Evolutionary conservation across 345 rosid genomes (phyloP), one percentile per base, ranked within the genome.

Genomic region (Moricandia arvensis): DNA sequence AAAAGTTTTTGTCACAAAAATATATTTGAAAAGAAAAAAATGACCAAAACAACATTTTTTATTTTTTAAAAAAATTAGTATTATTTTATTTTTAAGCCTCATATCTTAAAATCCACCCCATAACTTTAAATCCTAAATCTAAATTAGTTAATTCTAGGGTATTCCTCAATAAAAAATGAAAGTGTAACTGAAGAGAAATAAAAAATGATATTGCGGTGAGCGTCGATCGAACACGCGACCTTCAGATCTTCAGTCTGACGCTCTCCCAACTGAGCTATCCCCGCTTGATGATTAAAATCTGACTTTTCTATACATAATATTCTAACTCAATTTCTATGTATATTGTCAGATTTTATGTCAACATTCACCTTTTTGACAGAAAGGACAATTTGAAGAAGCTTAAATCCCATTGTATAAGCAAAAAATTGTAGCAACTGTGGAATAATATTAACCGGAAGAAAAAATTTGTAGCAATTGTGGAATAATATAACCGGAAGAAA

Each of bases 181-280:
- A n/a, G n/a, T n/a, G n/a, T n/a, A n/a, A n/a, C n/a, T n/a, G n/a
- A n/a, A n/a, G n/a, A n/a, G n/a, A n/a, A n/a, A n/a, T n/a, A n/a
- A n/a, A n/a, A n/a, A n/a, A n/a, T n/a, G n/a, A n/a, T n/a, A 41
- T 4, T 88, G 91, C 96, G 91, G 91, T 88, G 93, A 87, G 84
- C 96, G 86, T 91, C 86, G 95, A 89, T 86, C 91, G 96, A 91
- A 91, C 93, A 90, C 89, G 88, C 86, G 96, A 82, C 97, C 93
- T 90, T 88, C 92, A 90, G 90, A 91, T 91, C 96, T 90, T 91
- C 96, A 91, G 93, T 87, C 93, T 88, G 93, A 90, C 90, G 92
- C 96, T 90, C 96, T 88, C 93, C 92, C 93, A 87, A 67, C 78
- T 74, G 79, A 85, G 96, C 93, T 69, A 87, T 87, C 75, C 90